phyloP scores from a whole-genome alignment of 2,329 filamentous ascomycete species.

The Thelonectria discophora region DNA sequence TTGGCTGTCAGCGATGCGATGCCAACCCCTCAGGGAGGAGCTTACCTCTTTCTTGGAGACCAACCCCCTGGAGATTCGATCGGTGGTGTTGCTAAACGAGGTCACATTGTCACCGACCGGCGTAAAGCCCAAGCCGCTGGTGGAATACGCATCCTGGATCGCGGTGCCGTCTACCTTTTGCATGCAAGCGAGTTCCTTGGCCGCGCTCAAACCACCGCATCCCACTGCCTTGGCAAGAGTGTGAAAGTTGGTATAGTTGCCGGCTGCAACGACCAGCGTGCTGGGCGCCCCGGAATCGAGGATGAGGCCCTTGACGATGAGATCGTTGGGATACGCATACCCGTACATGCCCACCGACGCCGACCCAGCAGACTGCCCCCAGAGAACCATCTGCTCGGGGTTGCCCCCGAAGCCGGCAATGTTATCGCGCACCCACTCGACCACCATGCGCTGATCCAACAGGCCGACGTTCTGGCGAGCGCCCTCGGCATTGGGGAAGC shows the following conservation, averaged over 20 bases:
- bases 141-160: conserved; percentile 18
- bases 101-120: conserved; percentile 28
- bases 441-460: conserved; percentile 36
- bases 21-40: not conserved
- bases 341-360: conserved; percentile 54
- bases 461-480: conserved; percentile 34
- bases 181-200: conserved; percentile 18
- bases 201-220: conserved; percentile 5
- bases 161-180: conserved; percentile 4
- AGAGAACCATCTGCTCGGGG: conserved; percentile 36
- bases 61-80: conserved; percentile 24
- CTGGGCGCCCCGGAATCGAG: conserved; percentile 48
- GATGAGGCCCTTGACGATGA: conserved; percentile 57
- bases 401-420: conserved; percentile 40
- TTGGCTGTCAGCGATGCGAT: not conserved
- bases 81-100: conserved; percentile 25
- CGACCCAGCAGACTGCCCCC: conserved; percentile 42
- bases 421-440: conserved; percentile 42
- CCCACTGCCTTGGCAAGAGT: conserved; percentile 16
- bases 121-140: conserved; percentile 20
- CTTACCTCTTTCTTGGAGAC: conserved; percentile 27
- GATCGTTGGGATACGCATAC: conserved; percentile 56
- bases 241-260: conserved; percentile 22
- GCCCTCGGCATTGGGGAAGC: conserved; percentile 46
- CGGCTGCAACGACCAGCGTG: conserved; percentile 4